phyloP scores from a whole-genome alignment of 164 flowering plant genomes.

The Vitis labrusca region DNA sequence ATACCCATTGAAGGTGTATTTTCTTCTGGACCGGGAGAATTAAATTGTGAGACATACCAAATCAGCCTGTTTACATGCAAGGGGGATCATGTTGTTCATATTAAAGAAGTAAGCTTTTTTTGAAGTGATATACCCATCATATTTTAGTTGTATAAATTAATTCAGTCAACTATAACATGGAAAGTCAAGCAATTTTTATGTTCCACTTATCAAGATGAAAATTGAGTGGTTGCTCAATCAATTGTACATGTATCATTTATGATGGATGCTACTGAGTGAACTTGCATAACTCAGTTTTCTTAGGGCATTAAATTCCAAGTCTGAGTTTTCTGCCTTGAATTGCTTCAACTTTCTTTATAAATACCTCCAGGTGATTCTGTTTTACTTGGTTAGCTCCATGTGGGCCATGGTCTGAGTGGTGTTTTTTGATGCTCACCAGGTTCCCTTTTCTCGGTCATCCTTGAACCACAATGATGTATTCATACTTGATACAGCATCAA shows the following conservation, averaged over 20 bases:
- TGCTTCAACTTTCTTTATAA: neutral
- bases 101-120: conserved; percentile 54
- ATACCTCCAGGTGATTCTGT: neutral
- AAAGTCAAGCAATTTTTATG: neutral
- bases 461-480: conserved; percentile 72
- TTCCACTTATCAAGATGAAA: neutral
- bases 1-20: conserved; percentile 62
- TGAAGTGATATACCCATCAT: neutral
- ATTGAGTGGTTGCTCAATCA: neutral
- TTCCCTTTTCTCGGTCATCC: conserved; percentile 66
- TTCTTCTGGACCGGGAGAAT: conserved; percentile 30
- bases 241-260: neutral
- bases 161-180: neutral
- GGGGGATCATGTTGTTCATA: conserved; percentile 66
- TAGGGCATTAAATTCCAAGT: neutral
- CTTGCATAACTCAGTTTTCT: too few relatives aligned
- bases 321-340: neutral
- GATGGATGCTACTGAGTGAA: neutral
- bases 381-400: neutral
- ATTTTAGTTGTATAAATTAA: neutral
- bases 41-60: conserved; percentile 33
- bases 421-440: conserved; percentile 31
- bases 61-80: conserved; percentile 56
- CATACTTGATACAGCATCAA: conserved; percentile 67
- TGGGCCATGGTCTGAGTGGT: neutral